Percentiles rank a stretch among this genome's conserved stretches.
These are phyloP conservation scores for Brasenia schreberi DNA, from an alignment of 164 flowering plant species.

Conservation along the genomic window DNA sequence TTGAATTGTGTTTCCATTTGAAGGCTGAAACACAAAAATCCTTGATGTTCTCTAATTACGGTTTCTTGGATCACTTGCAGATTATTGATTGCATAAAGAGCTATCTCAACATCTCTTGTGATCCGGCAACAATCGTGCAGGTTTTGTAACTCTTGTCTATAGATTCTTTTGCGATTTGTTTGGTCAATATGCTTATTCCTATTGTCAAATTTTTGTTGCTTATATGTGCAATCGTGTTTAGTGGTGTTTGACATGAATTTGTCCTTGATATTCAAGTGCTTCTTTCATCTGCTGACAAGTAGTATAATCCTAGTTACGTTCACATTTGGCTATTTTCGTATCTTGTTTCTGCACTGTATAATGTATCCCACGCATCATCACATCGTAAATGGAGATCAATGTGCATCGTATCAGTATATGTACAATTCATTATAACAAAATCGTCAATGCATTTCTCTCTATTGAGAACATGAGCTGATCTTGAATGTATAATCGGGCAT, in stretches of 20 bases:
- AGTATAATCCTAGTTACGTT: no score
- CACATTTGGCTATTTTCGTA: no score
- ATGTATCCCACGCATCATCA: no score
- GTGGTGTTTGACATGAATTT: neutral
- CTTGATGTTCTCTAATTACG: neutral
- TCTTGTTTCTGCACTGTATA: no score
- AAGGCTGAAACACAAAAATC: no score
- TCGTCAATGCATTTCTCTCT: no score
- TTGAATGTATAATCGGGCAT: neutral
- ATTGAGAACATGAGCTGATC: no score
- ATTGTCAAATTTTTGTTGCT: neutral
- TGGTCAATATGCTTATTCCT: neutral
- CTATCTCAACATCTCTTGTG: constrained; percentile 14
- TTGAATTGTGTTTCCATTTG: no score
- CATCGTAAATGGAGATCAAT: no score
- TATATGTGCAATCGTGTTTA: neutral
- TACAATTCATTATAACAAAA: no score
- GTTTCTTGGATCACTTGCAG: constrained; percentile 7
- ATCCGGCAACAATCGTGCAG: constrained; percentile 38
- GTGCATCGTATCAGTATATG: no score
- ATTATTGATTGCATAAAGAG: constrained; percentile 19
- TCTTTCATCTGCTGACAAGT: neutral
- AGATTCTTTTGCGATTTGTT: neutral
- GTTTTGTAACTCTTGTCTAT: constrained; percentile 9
- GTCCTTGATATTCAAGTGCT: neutral